A percentile compares a stretch with the other conserved stretches of the same genome.
phyloP scores from a whole-genome alignment of 768 basidiomycete genomes.

The Hypsizygus marmoreus region DNA sequence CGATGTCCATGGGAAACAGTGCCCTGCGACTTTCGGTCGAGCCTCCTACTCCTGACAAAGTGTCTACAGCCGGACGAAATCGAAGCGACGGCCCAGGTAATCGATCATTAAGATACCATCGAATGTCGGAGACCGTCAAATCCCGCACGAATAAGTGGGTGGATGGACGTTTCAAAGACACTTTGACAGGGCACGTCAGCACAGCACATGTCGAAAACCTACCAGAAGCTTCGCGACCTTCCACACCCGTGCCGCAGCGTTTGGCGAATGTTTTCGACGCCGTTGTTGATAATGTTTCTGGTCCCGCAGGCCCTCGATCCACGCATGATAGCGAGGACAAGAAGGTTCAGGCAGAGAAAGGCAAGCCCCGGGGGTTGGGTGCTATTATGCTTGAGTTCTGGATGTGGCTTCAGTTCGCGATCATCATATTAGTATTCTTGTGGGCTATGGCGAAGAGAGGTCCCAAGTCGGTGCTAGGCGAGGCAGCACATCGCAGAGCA shows the following conservation, averaged over 20 bases:
- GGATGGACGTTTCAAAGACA: conserved; percentile 51
- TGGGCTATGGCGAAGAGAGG: conserved; percentile 81
- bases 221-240: conserved; percentile 11
- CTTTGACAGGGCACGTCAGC: conserved; percentile 15
- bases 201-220: conserved; percentile 2
- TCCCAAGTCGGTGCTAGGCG: conserved; percentile 65
- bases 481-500: conserved; percentile 34
- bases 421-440: conserved; percentile 76
- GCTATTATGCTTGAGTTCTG: conserved; percentile 69
- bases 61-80: conserved; percentile 9
- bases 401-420: conserved; percentile 81
- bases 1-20: conserved; percentile 14
- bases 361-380: conserved; percentile 27
- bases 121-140: conserved; percentile 54
- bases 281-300: conserved; percentile 43
- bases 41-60: conserved; percentile 42
- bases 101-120: conserved; percentile 35
- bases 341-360: too few species aligned
- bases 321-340: conserved; percentile 11
- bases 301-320: conserved; percentile 4
- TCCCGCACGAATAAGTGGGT: conserved; percentile 62
- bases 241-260: conserved; percentile 37
- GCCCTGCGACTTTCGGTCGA: conserved; percentile 41
- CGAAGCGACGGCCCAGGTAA: conserved; percentile 13
- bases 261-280: conserved; percentile 46